Evolutionary conservation across 2,329 filamentous ascomycete species (phyloP).

Genomic region (Sphaerulina populicola): DNA sequence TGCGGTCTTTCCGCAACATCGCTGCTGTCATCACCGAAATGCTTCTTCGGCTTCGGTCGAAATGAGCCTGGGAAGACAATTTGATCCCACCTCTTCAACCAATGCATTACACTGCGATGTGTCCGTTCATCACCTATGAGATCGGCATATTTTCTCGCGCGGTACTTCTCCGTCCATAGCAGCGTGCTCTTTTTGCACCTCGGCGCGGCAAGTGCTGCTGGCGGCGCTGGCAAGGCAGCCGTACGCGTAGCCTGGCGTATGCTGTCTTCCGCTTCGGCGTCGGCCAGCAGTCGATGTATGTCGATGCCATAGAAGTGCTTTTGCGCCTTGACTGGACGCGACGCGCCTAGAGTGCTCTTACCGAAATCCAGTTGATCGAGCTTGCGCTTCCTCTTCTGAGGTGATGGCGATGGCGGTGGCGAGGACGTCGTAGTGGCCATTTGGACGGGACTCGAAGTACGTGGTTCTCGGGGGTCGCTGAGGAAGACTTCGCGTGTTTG

Average conservation of each 20-base stretch:
- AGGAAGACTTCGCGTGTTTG: constrained; percentile 41
- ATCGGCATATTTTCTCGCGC: constrained; percentile 83
- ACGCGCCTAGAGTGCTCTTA: constrained; percentile 18
- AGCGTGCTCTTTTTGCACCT: constrained; percentile 40
- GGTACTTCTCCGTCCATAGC: constrained; percentile 96
- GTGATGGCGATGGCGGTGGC: constrained; percentile 44
- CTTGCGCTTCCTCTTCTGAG: constrained; percentile 27
- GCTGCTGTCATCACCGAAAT: constrained; percentile 37
- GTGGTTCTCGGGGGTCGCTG: constrained; percentile 36
- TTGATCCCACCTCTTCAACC: constrained; percentile 90
- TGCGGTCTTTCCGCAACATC: constrained; percentile 59
- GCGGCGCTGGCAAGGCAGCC: constrained; percentile 25
- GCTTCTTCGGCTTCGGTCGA: constrained; percentile 47
- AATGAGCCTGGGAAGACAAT: constrained; percentile 76
- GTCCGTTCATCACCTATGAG: constrained; percentile 91
- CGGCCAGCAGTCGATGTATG: constrained; percentile 72
- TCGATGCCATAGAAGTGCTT: constrained; percentile 86
- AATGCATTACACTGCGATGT: constrained; percentile 79
- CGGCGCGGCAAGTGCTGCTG: constrained; percentile 33
- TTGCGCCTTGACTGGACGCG: constrained; percentile 53
- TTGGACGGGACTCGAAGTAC: constrained; percentile 46
- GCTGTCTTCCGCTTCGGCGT: constrained; percentile 54
- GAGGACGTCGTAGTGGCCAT: constrained; percentile 55
- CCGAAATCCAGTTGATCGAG: constrained; percentile 26
- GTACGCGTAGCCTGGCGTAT: constrained; percentile 28